Conservation (phyloP, 257 asterid genomes). For the Scutellaria galericulata region DNA sequence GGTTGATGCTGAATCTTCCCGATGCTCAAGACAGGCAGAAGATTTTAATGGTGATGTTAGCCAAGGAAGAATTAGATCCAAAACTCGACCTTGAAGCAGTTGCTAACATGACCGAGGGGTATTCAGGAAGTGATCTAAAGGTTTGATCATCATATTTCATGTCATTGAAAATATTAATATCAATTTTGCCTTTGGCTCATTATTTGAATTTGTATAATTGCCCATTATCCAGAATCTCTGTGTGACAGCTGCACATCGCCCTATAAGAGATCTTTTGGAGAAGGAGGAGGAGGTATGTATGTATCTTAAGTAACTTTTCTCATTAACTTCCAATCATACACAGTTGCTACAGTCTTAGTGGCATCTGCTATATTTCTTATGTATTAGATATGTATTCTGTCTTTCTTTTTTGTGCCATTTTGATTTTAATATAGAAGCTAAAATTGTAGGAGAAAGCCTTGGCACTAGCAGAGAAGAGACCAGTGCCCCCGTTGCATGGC, state of each 20-base stretch:
- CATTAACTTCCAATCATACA: slow-evolving; percentile 5
- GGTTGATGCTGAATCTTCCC: slow-evolving; percentile 61
- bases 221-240: slow-evolving; percentile 68
- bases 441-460: slow-evolving; percentile 64
- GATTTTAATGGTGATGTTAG: slow-evolving; percentile 51
- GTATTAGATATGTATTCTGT: background rate
- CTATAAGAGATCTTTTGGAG: slow-evolving; percentile 82
- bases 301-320: slow-evolving; percentile 1
- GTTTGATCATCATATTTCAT: slow-evolving; percentile 32
- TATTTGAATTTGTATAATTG: background rate
- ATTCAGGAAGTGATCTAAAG: slow-evolving; percentile 67
- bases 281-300: slow-evolving; percentile 86
- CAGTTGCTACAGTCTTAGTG: background rate
- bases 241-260: slow-evolving; percentile 84
- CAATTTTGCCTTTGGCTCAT: background rate
- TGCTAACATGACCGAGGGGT: slow-evolving; percentile 59
- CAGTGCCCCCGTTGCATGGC: slow-evolving; percentile 64
- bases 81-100: slow-evolving; percentile 48
- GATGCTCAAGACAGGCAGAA: slow-evolving; percentile 52
- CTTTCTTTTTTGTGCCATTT: background rate
- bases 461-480: slow-evolving; percentile 65
- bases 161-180: background rate
- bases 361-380: too few relatives aligned
- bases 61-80: slow-evolving; percentile 51
- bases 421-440: background rate